Evolutionary conservation across 495 filamentous ascomycete species (phyloP).

Genomic region (Penicillium malachiteum): DNA sequence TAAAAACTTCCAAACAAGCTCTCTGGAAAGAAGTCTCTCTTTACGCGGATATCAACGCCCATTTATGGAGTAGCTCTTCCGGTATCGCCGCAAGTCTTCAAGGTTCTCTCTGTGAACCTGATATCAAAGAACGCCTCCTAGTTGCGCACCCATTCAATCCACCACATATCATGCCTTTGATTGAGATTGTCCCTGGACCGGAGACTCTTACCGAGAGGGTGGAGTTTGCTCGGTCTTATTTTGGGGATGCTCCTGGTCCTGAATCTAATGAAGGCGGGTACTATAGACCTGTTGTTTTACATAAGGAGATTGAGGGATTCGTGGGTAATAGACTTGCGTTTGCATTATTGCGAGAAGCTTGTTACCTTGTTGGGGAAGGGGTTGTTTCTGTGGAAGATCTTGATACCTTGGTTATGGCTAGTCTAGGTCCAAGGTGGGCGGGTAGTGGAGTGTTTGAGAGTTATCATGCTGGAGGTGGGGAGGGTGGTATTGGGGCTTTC

Average conservation of each 20-base stretch:
- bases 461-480: constrained; percentile 60
- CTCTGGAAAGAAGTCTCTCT: constrained; percentile 51
- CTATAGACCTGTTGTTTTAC: constrained; percentile 49
- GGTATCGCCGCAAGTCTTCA: constrained; percentile 56
- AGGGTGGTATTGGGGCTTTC: constrained; percentile 53
- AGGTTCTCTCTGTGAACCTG: constrained; percentile 23
- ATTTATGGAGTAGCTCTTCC: constrained; percentile 58
- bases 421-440: constrained; percentile 57
- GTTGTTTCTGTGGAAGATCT: constrained; percentile 46
- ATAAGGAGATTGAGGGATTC: constrained; percentile 55
- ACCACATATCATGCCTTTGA: constrained; percentile 61
- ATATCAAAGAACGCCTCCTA: constrained; percentile 45
- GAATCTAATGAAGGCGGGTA: background rate
- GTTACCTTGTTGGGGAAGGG: constrained; percentile 47
- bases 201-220: constrained; percentile 38
- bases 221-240: constrained; percentile 49
- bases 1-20: constrained; percentile 46
- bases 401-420: constrained; percentile 45
- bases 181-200: constrained; percentile 57
- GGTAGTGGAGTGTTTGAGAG: constrained; percentile 59
- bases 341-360: constrained; percentile 46
- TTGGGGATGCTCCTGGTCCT: constrained; percentile 32
- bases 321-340: constrained; percentile 52
- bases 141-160: constrained; percentile 65
- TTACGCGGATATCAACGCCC: constrained; percentile 31